These are phyloP conservation scores for Eleusine coracana DNA, from an alignment of 176 grass and related monocot genomes.

Conservation along the genomic window DNA sequence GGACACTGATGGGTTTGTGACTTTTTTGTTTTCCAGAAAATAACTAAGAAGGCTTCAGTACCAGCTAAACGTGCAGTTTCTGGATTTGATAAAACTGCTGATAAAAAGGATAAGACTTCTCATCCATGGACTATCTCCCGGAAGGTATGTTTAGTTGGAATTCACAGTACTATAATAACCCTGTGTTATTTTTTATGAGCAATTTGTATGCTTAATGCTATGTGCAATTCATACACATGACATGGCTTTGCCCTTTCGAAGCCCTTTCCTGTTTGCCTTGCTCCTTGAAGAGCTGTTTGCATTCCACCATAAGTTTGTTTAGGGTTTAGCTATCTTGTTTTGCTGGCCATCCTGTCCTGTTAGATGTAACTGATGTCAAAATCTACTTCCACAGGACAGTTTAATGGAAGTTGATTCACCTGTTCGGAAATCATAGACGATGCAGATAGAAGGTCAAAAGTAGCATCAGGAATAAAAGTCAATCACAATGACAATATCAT, in stretches of 20 bases:
- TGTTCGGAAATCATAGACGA: conserved; percentile 35
- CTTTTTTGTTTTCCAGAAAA: conserved; percentile 52
- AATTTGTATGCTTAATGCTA: background rate
- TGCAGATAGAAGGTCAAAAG: conserved; percentile 20
- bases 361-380: background rate
- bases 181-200: background rate
- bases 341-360: background rate
- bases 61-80: conserved; percentile 45
- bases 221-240: background rate
- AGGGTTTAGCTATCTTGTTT: background rate
- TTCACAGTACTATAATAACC: conserved; percentile 7
- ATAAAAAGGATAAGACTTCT: conserved; percentile 37
- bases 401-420: conserved; percentile 56
- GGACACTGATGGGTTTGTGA: conserved; percentile 18
- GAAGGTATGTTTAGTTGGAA: conserved; percentile 37
- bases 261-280: conserved; percentile 8
- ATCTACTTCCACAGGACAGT: conserved; percentile 48
- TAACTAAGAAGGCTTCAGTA: conserved; percentile 47
- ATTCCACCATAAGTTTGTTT: conserved; percentile 15
- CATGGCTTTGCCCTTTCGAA: conserved; percentile 15
- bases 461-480: conserved; percentile 34
- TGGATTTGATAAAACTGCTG: conserved; percentile 53
- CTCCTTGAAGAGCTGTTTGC: conserved; percentile 24
- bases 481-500: conserved; percentile 1
- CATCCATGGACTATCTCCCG: background rate